Evolutionary conservation across 23 red algal species (phyloP).

Genomic region (Gracilaria caudata): DNA sequence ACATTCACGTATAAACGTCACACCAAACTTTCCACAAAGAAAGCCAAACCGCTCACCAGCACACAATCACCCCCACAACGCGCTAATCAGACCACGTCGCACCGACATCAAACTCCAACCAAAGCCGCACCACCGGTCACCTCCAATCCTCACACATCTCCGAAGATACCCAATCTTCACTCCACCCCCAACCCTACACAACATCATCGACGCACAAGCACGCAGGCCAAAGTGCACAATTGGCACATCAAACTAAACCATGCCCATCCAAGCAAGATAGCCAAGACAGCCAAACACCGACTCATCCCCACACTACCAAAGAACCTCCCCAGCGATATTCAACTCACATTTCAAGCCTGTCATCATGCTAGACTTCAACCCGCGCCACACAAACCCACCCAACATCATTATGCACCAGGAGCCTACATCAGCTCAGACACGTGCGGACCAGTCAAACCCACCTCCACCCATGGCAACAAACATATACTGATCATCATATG

Average conservation of each 20-base stretch:
- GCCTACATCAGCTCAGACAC: neutral
- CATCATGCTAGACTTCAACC: neutral
- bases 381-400: neutral
- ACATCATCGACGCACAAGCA: neutral
- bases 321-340: neutral
- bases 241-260: neutral
- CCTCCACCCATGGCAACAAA: neutral
- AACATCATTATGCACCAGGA: neutral
- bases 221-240: neutral
- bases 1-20: neutral
- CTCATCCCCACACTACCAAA: neutral
- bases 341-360: neutral
- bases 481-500: constrained; percentile 1
- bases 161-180: neutral
- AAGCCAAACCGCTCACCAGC: neutral
- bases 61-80: neutral
- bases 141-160: too few species aligned
- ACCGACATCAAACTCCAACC: neutral
- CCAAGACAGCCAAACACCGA: neutral
- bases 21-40: neutral
- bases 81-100: neutral
- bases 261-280: neutral
- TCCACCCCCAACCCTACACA: too few species aligned
- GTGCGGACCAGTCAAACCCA: neutral
- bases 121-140: too few species aligned